A percentile compares a stretch with the other conserved stretches of the same genome.
phyloP scores from a whole-genome alignment of 208 protist species.

The Porcisia hertigi region DNA sequence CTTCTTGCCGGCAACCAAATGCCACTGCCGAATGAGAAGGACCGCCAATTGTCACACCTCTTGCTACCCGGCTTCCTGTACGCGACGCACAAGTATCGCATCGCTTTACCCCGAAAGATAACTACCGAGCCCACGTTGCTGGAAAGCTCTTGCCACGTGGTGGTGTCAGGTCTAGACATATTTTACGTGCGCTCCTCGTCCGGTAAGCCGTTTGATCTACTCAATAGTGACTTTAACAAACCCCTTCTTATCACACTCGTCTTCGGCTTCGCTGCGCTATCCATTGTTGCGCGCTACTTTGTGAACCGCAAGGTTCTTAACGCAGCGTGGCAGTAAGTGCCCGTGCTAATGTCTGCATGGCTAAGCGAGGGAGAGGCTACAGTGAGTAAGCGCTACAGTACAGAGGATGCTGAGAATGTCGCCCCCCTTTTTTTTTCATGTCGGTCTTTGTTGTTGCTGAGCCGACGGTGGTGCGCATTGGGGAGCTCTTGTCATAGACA shows the following conservation, averaged over 20 bases:
- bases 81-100: slow-evolving; percentile 68
- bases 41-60: slow-evolving; percentile 63
- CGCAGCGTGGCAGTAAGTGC: slow-evolving; percentile 61
- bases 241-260: slow-evolving; percentile 74
- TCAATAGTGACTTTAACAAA: slow-evolving; percentile 93
- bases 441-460: background rate
- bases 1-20: slow-evolving; percentile 72
- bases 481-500: no score
- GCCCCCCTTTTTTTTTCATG: background rate
- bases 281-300: slow-evolving; percentile 68
- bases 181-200: slow-evolving; percentile 90
- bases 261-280: slow-evolving; percentile 55
- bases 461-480: no score
- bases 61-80: slow-evolving; percentile 61
- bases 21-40: slow-evolving; percentile 46
- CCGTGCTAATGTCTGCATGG: no score
- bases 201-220: slow-evolving; percentile 90
- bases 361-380: background rate
- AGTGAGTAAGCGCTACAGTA: background rate
- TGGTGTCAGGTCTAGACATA: slow-evolving; percentile 83
- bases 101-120: slow-evolving; percentile 60
- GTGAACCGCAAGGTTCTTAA: slow-evolving; percentile 75
- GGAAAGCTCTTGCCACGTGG: slow-evolving; percentile 87
- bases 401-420: background rate
- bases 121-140: slow-evolving; percentile 73